Evolutionary conservation across 83 land plant species (phyloP), one percentile per base, ranked within the genome.

Genomic region (Picea mariana): DNA sequence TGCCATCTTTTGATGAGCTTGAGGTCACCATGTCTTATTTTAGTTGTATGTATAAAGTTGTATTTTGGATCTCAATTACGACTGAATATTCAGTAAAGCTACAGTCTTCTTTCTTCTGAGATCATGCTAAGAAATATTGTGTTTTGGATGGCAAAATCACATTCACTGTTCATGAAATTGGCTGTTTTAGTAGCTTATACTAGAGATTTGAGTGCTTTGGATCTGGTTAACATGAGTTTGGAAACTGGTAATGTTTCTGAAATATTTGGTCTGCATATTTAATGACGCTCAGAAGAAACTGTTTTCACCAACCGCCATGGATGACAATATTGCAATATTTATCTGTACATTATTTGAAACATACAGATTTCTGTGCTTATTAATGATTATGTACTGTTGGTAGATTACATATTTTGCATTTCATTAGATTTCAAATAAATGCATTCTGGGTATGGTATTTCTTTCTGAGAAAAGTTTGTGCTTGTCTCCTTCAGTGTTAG

Each of bases 401-500:
- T 67, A 67, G 9, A 23, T 11, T 67, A 8, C 26, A 12, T 55
- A 12, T 67, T 67, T 23, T 67, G 4, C 24, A 23, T 23, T 9
- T 26, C 69, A 9, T 67, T 23, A 23, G 15, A 67, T 67, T n/a
- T 75, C 31, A 5, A n/a, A 75, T 34, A 75, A 9, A 11, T 75
- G 58, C 6, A 23, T 9, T 75, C 77, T 20, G 69, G 69, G 9
- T 67, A 15, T 75, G 61, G 34, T 55, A 49, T 75, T 21, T 75
- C 62, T 60, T 75, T 23, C 5, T 49, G n/a, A 75, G 31, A 52
- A 75, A 78, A 61, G 26, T 17, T 62, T 62, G n/a, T 60, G 3
- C 47, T 61, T 62, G 66, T 71, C 16, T 69, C 40, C 23, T 83
- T 61, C 86, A 98, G 99, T 87, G 99, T 98, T 16, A 89, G 99